Evolutionary conservation across 768 basidiomycete genomes (phyloP), one percentile per base, ranked within the genome.

Genomic region (Agrocybe praecox): DNA sequence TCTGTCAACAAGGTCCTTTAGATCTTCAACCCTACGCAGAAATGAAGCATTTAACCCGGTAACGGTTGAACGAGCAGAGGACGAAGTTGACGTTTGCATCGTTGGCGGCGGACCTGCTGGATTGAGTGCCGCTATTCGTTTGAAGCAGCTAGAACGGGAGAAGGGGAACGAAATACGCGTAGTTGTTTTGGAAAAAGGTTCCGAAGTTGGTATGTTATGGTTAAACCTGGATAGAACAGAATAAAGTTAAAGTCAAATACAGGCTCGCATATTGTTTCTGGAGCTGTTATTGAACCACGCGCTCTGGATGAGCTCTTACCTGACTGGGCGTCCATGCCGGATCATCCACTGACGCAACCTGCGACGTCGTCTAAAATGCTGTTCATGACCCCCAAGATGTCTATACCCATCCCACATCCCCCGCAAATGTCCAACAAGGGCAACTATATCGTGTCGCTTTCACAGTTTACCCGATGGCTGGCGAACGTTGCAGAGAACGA

Each of bases 91-190:
- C 65, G 95, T 98, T 33, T 96, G 94, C 71, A 98, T 99, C 67
- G 95, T 97, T 54, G 96, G 96, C 10, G 96, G 83, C 2, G 97
- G 96, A 2, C 97, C 97, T 0, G 96, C 97, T 0, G 96, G 97
- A 6, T 81, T 99, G 58, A 89, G 88, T 60, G 95, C 96, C n/a
- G 96, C 95, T 5, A 98, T 98, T 58, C 83, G 94, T 6, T 76
- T 99, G 52, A 98, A 96, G 74, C 96, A 98, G 73, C 85, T 97
- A 22, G 93, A 94, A 66, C 72, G 82, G 62, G 87, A 94, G 69
- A 82, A 78, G 43, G 92, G 89, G 0, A 83, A 82, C 52, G 92
- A 96, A 60, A 78, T 96, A 14, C 80, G 96, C 15, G 94, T 99
- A 7, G 91, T 99, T 43, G 90, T 99, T 0, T 79, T 98, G 7